Evolutionary conservation across 768 basidiomycete genomes (phyloP), one percentile per base, ranked within the genome.

Genomic region (Lactarius psammicola): DNA sequence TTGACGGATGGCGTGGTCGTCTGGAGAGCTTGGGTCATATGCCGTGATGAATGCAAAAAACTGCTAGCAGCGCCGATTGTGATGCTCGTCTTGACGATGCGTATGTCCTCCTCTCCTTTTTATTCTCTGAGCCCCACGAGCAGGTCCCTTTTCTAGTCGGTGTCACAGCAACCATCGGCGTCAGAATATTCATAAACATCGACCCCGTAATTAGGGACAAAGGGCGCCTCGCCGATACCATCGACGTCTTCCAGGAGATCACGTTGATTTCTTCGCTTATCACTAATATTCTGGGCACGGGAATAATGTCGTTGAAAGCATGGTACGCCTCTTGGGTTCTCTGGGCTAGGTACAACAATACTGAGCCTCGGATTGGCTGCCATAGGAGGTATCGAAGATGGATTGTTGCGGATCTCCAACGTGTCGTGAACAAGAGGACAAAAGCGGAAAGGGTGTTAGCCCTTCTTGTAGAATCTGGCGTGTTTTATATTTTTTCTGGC

Each of bases 11-110:
- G 11, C 23, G 56, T 57, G 15, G 56, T 57, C 36, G 23, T 57
- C 13, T 57, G 56, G 56, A 7, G 56, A 5, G 56, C 56, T 23
- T 57, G 56, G 56, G 17, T 38, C n/a, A n/a, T 57, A 34, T 57
- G 36, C 33, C 56, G 56, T 8, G 56, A 57, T 23, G 56, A 57
- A 36, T 9, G 34, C 18, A 57, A 11, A 57, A 36, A 36, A n/a
- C n/a, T 57, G 10, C 34, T 57, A 23, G 26, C 2, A 15, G 36
- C 8, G 56, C 7, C 56, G 31, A 55, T 55, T 6, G 54, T 33
- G 23, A 57, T 57, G 56, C n/a, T 57, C 13, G 33, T 57, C 23
- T 26, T 57, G 2, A 38, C 56, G 6, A n/a, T 57, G n/a, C 34
- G 56, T 38, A 57, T 10, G 56, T 57, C 33, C 7, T 33, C 7